Conservation (phyloP, 2,329 filamentous ascomycete species). For the Drechslera avenae region DNA sequence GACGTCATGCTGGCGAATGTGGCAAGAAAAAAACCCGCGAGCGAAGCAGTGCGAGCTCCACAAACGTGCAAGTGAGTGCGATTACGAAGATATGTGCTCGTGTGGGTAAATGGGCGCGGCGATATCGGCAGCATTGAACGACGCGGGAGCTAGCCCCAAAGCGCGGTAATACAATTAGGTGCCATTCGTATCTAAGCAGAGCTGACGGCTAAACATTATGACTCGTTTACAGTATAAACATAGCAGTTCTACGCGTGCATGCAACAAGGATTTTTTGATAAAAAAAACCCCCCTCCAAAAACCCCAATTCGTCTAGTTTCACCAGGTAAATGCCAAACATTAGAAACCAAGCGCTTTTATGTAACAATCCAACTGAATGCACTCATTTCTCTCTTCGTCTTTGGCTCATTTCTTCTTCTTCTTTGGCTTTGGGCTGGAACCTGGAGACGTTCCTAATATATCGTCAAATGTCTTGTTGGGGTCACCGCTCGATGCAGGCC, state of each 20-base stretch:
- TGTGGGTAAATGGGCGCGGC: constrained; percentile 15
- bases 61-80: neutral
- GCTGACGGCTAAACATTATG: neutral
- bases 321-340: constrained; percentile 6
- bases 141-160: constrained; percentile 20
- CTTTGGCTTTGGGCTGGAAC: constrained; percentile 34
- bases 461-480: constrained; percentile 57
- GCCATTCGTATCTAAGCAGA: neutral
- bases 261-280: constrained; percentile 8
- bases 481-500: constrained; percentile 43
- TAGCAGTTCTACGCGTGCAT: neutral
- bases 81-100: constrained; percentile 7
- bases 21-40: neutral
- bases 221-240: neutral
- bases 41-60: constrained; percentile 6
- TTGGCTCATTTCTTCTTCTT: constrained; percentile 36
- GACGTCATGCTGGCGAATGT: constrained; percentile 58
- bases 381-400: neutral
- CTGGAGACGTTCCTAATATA: constrained; percentile 47
- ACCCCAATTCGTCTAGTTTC: neutral
- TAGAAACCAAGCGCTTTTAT: constrained; percentile 4
- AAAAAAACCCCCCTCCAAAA: constrained; percentile 10
- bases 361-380: neutral
- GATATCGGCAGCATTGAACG: constrained; percentile 22
- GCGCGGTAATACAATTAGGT: constrained; percentile 10